phyloP scores from a whole-genome alignment of 1,139 yeast species.

The Pichia sp. region DNA sequence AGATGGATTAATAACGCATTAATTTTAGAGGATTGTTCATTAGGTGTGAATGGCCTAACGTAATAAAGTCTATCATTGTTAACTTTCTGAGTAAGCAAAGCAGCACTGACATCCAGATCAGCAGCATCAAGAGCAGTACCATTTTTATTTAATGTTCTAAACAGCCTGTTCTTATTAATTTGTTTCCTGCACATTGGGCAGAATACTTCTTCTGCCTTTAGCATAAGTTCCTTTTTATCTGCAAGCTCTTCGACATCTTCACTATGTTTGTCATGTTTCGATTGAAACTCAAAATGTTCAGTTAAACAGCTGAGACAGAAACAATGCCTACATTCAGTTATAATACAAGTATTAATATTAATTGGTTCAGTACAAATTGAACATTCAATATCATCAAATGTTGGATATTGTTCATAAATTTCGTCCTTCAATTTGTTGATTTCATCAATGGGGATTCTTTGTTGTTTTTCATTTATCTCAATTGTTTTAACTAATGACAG shows the following conservation, averaged over 20 bases:
- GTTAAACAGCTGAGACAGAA: slow-evolving; percentile 72
- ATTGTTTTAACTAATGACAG: slow-evolving; percentile 19
- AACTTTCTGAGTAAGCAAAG: slow-evolving; percentile 15
- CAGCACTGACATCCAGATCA: slow-evolving; percentile 4
- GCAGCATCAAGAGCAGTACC: background rate
- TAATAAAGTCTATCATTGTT: slow-evolving; percentile 20
- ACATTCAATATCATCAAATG: slow-evolving; percentile 61
- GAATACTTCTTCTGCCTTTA: slow-evolving; percentile 23
- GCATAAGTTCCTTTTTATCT: background rate
- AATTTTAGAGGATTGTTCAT: slow-evolving; percentile 63
- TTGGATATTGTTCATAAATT: slow-evolving; percentile 31
- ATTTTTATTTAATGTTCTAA: slow-evolving; percentile 29
- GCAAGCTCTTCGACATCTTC: background rate
- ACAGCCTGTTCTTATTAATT: slow-evolving; percentile 40
- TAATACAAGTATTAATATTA: slow-evolving; percentile 45
- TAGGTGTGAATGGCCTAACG: slow-evolving; percentile 42
- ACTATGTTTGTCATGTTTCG: slow-evolving; percentile 9
- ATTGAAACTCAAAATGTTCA: slow-evolving; percentile 51
- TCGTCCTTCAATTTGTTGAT: slow-evolving; percentile 24
- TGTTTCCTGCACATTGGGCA: slow-evolving; percentile 59
- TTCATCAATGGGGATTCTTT: slow-evolving; percentile 22
- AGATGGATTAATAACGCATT: slow-evolving; percentile 63
- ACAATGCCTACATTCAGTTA: slow-evolving; percentile 78
- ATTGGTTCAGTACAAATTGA: slow-evolving; percentile 78
- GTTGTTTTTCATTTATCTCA: slow-evolving; percentile 23